A percentile compares a stretch with the other conserved stretches of the same genome.
These are phyloP conservation scores for Nakazawaea wyomingensis DNA, from an alignment of 805 yeast species.

Conservation along the genomic window DNA sequence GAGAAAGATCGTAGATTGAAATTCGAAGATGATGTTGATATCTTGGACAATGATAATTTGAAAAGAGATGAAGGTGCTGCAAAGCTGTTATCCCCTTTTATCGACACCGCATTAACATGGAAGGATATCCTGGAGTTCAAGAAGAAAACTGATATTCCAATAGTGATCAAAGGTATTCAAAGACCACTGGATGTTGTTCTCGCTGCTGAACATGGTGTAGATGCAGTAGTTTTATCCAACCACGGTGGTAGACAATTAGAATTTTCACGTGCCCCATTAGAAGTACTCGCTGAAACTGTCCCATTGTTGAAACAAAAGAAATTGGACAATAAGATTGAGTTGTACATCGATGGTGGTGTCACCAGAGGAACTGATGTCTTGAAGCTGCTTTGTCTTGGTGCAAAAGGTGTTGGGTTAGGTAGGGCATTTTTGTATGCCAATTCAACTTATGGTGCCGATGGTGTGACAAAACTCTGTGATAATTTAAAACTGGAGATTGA, in stretches of 20 bases:
- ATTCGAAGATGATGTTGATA: conserved; percentile 44
- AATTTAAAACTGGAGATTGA: conserved; percentile 64
- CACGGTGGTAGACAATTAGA: conserved; percentile 92
- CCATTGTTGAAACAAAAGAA: conserved; percentile 42
- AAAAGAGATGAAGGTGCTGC: conserved; percentile 81
- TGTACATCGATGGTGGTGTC: conserved; percentile 68
- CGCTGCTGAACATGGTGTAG: conserved; percentile 68
- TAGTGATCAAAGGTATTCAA: conserved; percentile 78
- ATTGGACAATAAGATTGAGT: conserved; percentile 46
- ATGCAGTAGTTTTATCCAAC: conserved; percentile 77
- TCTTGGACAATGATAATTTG: conserved; percentile 63
- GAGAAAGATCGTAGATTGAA: conserved; percentile 38
- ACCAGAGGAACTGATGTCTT: conserved; percentile 63
- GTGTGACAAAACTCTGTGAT: conserved; percentile 54
- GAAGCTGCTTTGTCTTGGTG: conserved; percentile 65
- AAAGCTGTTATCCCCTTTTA: conserved; percentile 75
- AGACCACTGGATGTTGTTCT: conserved; percentile 69
- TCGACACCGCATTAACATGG: conserved; percentile 26
- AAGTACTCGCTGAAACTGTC: conserved; percentile 66
- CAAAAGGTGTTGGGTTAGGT: conserved; percentile 67
- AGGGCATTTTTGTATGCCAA: conserved; percentile 63
- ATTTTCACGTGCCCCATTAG: conserved; percentile 70
- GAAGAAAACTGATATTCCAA: conserved; percentile 39
- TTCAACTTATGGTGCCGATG: conserved; percentile 59
- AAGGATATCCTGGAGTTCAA: conserved; percentile 18